Percentiles rank a stretch among this genome's conserved stretches.
phyloP scores from a whole-genome alignment of 257 asterid species.

The Osmanthus fragrans region DNA sequence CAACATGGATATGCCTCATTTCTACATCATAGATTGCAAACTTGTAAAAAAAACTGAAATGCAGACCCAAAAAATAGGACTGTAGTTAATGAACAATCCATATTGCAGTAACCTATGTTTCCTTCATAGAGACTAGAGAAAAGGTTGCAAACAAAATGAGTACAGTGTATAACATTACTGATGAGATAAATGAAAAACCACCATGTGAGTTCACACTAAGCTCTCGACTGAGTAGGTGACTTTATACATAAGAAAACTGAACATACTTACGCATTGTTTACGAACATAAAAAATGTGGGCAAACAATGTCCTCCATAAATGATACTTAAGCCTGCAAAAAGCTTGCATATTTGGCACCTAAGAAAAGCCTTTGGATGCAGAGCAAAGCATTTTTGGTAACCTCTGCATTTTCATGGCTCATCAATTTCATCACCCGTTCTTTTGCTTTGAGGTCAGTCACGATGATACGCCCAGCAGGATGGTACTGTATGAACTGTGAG shows the following conservation, averaged over 20 bases:
- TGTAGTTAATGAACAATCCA: background rate
- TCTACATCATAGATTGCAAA: background rate
- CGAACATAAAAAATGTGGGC: constrained; percentile 15
- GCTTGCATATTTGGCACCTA: constrained; percentile 95
- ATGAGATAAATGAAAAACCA: background rate
- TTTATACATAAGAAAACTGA: constrained; percentile 21
- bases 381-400: constrained; percentile 90
- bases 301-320: constrained; percentile 5
- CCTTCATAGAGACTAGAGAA: background rate
- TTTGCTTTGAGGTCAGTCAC: constrained; percentile 90
- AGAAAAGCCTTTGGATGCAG: constrained; percentile 92
- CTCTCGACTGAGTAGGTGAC: constrained; percentile 17
- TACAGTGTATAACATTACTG: constrained; percentile 8
- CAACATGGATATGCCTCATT: background rate
- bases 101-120: background rate
- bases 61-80: background rate
- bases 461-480: constrained; percentile 87
- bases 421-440: constrained; percentile 90
- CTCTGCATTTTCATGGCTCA: constrained; percentile 83
- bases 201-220: background rate
- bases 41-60: background rate
- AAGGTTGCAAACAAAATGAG: constrained; percentile 4
- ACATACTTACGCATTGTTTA: constrained; percentile 19
- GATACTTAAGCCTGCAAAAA: constrained; percentile 66
- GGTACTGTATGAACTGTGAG: constrained; percentile 85